phyloP scores from a whole-genome alignment of 202 grass and related monocot genomes.

The Hordeum pubiflorum region DNA sequence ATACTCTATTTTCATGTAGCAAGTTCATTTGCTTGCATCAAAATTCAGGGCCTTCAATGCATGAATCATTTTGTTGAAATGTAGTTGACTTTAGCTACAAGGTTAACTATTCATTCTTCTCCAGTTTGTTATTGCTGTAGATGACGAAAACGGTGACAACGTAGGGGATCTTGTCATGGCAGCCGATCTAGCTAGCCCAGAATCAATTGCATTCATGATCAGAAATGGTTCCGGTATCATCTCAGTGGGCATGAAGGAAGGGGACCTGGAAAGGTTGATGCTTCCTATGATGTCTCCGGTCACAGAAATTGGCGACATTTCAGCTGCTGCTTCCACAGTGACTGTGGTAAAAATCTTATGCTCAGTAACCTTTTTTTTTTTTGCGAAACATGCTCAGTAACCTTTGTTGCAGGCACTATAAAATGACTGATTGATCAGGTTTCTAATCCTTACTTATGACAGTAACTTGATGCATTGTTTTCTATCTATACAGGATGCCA shows the following conservation, averaged over 20 bases:
- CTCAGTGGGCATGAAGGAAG: conserved; percentile 84
- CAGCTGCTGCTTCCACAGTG: conserved; percentile 55
- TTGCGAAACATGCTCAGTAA: not conserved
- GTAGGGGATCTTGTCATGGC: conserved; percentile 83
- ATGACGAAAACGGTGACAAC: conserved; percentile 66
- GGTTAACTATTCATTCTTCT: conserved; percentile 65
- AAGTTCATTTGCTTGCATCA: not conserved
- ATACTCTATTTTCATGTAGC: not conserved
- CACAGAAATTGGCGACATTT: conserved; percentile 65
- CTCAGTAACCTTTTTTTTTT: not conserved
- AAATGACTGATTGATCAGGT: not conserved
- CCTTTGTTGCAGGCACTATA: not conserved
- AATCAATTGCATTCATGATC: conserved; percentile 82
- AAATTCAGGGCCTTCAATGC: not conserved
- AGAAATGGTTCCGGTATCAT: conserved; percentile 84
- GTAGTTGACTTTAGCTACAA: not conserved
- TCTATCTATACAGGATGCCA: conserved; percentile 58
- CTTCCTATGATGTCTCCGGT: conserved; percentile 89
- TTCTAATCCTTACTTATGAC: not conserved
- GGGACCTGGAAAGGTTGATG: conserved; percentile 74
- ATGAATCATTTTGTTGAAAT: not conserved
- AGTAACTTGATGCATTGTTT: conserved; percentile 9
- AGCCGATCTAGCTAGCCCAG: conserved; percentile 46
- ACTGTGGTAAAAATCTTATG: conserved; percentile 51
- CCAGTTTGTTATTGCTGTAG: conserved; percentile 98